Evolutionary conservation across 2,329 filamentous ascomycete species (phyloP).

Genomic region (Metarhizium anisopliae): DNA sequence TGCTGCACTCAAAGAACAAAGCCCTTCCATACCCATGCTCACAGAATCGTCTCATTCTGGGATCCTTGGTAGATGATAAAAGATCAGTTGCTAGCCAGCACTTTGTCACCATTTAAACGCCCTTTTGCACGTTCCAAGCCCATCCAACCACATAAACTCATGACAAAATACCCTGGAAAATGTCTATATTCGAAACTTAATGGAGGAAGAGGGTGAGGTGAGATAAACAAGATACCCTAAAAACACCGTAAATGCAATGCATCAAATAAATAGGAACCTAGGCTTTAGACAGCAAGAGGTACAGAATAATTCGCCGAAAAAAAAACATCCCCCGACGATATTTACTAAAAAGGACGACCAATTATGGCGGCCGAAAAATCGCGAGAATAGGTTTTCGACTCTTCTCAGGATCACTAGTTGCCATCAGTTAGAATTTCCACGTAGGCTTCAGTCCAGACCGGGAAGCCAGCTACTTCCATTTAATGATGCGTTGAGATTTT

Average conservation of each 20-base stretch:
- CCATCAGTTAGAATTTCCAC: not conserved
- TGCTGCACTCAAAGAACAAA: not conserved
- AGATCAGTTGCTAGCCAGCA: not conserved
- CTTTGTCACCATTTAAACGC: not conserved
- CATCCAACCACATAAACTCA: not conserved
- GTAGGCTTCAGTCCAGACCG: slow-evolving; percentile 22
- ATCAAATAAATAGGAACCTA: not conserved
- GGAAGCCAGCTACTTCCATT: slow-evolving; percentile 25
- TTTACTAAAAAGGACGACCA: not conserved
- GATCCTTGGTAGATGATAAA: no score
- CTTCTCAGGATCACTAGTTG: not conserved
- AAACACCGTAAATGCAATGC: not conserved
- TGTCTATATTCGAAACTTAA: no score
- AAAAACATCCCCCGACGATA: not conserved
- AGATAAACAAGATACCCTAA: no score
- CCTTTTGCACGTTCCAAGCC: not conserved
- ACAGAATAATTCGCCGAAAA: not conserved
- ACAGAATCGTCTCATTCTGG: no score
- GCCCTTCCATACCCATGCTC: not conserved
- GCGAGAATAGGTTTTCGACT: not conserved
- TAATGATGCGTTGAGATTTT: slow-evolving; percentile 22
- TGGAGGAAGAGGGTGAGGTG: no score
- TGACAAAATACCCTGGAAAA: not conserved
- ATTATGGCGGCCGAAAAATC: not conserved
- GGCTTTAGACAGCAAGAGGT: not conserved